Evolutionary conservation across 2,329 filamentous ascomycete genomes (phyloP), one percentile per base, ranked within the genome.

Genomic region (Tolypocladium inflatum): DNA sequence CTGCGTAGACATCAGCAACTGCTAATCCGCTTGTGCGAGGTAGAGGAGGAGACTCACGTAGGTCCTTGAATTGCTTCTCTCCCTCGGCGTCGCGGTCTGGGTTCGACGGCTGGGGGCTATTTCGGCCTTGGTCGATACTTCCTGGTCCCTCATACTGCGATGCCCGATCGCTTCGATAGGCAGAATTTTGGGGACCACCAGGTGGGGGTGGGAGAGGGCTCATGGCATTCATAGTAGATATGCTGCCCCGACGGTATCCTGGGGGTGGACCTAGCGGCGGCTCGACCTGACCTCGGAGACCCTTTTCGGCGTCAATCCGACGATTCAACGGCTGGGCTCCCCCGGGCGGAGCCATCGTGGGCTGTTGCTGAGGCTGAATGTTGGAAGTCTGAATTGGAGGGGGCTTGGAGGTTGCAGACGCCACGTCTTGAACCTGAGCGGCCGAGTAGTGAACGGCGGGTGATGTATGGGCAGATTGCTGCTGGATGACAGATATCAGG

Each of bases 21-120:
- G 21, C 17, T 23, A 4, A n/a, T 19, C 9, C 19, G 17, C 23
- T 10, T 1, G 17, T 11, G 19, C 15, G 6, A 23, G 13, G 19
- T 21, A 50, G 60, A 53, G 30, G 17, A 33, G 60, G 60, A 59
- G 42, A 72, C 78, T 62, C 76, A 85, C 82, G 70, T 52, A 85
- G 68, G 57, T 84, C 81, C 61, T 84, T 84, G 60, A 82, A 78
- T 48, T 77, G 73, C 68, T 83, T 83, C 30, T 84, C 81, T 3
- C 74, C 69, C 26, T 83, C 80, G 11, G 70, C 65, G 33, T 73
- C 72, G 35, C 77, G 75, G 23, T 78, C 77, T 45, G 66, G 64
- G 23, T 73, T 69, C 8, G 77, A 70, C 4, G 81, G 81, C 63
- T 83, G 81, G 1, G 82, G 82, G 64, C 81, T 85, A 66, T 80